Base-by-base conservation (phyloP, 2,329 filamentous ascomycete species). In the Xylaria sp. region DNA sequence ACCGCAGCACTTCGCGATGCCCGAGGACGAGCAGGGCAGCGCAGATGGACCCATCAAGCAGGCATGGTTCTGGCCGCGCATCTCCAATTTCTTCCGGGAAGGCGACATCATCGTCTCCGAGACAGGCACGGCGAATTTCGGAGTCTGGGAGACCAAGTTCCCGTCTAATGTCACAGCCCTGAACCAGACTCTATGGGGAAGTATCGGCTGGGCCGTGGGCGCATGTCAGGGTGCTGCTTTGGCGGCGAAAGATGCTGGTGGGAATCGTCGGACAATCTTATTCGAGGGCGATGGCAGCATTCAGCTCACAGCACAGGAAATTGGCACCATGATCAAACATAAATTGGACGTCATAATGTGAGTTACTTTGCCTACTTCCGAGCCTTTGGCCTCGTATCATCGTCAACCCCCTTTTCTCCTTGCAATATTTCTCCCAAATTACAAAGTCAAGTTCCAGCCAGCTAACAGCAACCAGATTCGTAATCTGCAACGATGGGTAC, bases 211-310 rank as follows among this genome's bases (percentile, higher is more conserved):
- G 86, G 86, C 87, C 4, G 85, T 88, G 20, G 86, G 86, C 66
- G 87, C 87, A 23, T 83, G 82, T 40, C 86, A 88, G 74, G 87
- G 87, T 40, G 93, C 93, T 20, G 92, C 92, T 0, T 84, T 96
- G 11, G 94, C 92, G 0, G 88, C 89, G 0, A 90, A 89, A 74
- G 93, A 96, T 76, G 80, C 82, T 44, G 83, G 82, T 4, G 79
- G 80, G 40, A 83, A 63, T 3, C 82, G 88, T 31, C 85, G 94
- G 68, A 93, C 92, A 0, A 90, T 97, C 54, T 84, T 97, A 44
- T 94, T 97, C 76, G 93, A 94, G n/a, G 94, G 94, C 28, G 94
- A 97, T 75, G 94, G 94, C 33, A 93, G 90, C 66, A 90, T 97
- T 80, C 93, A 97, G 79, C 85, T 97, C 66, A 97, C 93, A 0